Percentiles rank a stretch among this genome's conserved stretches.
These are phyloP conservation scores for Mrakia frigida DNA, from an alignment of 768 basidiomycete genomes.

Conservation along the genomic window DNA sequence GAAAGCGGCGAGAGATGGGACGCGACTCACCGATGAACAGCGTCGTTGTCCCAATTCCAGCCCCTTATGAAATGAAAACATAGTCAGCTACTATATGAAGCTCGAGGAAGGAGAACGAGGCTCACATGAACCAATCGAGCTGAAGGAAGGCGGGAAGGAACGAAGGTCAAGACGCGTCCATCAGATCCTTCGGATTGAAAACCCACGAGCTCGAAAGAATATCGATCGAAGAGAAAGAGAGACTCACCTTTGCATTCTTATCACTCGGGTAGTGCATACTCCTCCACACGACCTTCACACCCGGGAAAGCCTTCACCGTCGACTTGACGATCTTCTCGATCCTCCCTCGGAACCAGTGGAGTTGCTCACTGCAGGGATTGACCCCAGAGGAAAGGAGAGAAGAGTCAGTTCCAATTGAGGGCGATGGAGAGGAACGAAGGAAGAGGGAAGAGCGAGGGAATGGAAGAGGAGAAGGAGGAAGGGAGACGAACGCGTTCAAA, in stretches of 20 bases:
- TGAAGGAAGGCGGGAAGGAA: not conserved
- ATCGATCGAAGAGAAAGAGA: not conserved
- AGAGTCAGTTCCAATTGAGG: not conserved
- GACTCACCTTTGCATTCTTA: slow-evolving; percentile 27
- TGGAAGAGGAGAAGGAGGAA: not conserved
- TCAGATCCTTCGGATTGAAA: no score
- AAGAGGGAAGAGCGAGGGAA: no score
- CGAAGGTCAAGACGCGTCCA: not conserved
- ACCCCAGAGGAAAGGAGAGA: not conserved
- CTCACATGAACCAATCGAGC: slow-evolving; percentile 31
- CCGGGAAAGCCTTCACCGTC: slow-evolving; percentile 12
- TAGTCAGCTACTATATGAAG: not conserved
- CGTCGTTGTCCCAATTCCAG: slow-evolving; percentile 29
- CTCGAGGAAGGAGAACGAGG: not conserved
- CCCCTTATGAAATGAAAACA: not conserved
- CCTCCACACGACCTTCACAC: slow-evolving; percentile 31
- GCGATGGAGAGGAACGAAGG: not conserved
- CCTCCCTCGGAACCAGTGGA: slow-evolving; percentile 9
- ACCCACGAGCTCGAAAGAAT: not conserved
- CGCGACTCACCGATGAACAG: slow-evolving; percentile 4
- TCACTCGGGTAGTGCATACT: slow-evolving; percentile 33
- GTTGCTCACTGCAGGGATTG: not conserved
- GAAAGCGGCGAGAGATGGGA: not conserved
- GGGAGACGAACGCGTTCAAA: not conserved
- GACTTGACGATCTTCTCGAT: slow-evolving; percentile 11